Percentiles rank a stretch among this genome's conserved stretches.
These are phyloP conservation scores for Hemileia vastatrix DNA, from an alignment of 1,284 basidiomycete genomes.

Conservation along the genomic window DNA sequence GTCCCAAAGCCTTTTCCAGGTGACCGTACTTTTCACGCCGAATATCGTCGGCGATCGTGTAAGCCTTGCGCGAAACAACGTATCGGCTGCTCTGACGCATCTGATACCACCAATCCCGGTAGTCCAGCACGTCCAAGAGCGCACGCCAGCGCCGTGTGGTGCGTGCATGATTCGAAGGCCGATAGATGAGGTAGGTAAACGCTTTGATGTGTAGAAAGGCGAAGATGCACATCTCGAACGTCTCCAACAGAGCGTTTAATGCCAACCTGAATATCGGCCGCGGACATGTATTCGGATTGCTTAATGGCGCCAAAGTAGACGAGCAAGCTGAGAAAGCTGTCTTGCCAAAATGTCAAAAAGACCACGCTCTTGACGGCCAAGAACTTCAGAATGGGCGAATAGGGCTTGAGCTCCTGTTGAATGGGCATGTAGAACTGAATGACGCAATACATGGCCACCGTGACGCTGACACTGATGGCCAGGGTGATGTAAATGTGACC, in stretches of 20 bases:
- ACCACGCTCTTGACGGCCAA: constrained; percentile 65
- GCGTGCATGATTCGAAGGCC: constrained; percentile 29
- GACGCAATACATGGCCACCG: constrained; percentile 67
- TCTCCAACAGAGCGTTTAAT: constrained; percentile 61
- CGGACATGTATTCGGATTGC: constrained; percentile 55
- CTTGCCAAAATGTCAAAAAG: constrained; percentile 71
- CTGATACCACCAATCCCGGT: constrained; percentile 34
- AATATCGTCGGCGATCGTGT: too few relatives aligned
- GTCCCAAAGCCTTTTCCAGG: constrained; percentile 31
- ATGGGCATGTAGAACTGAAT: constrained; percentile 65
- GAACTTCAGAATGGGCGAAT: constrained; percentile 34
- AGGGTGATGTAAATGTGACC: constrained; percentile 60
- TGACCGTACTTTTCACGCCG: constrained; percentile 31
- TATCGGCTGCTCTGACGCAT: too few relatives aligned
- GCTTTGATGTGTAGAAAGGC: constrained; percentile 61
- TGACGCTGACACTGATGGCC: constrained; percentile 62
- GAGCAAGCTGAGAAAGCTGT: constrained; percentile 55
- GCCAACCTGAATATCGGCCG: constrained; percentile 63
- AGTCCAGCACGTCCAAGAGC: constrained; percentile 32
- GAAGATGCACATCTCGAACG: constrained; percentile 56
- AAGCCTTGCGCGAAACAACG: too few relatives aligned
- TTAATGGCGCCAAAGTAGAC: constrained; percentile 58
- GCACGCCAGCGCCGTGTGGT: constrained; percentile 28
- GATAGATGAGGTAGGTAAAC: constrained; percentile 62
- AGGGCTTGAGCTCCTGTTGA: constrained; percentile 48